Evolutionary conservation across 495 filamentous ascomycete species (phyloP).

Genomic region (Oleoguttula mirabilis): DNA sequence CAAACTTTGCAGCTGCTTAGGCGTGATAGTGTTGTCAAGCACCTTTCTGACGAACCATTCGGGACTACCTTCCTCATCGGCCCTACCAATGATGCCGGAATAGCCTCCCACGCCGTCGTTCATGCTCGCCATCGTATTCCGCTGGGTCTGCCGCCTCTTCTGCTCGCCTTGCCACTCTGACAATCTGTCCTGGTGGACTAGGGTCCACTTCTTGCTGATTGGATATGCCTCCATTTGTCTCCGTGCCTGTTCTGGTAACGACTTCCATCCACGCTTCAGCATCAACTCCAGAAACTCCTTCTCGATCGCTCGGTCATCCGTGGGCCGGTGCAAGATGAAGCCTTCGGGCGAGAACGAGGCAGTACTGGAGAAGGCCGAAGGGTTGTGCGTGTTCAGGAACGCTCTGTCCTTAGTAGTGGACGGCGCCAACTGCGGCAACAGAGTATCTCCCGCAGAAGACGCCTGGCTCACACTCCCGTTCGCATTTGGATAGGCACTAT

Average conservation of each 20-base stretch:
- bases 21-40: slow-evolving; percentile 86
- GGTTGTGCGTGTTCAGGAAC: slow-evolving; percentile 23
- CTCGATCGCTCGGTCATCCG: slow-evolving; percentile 80
- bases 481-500: neutral
- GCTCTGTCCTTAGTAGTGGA: slow-evolving; percentile 16
- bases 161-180: slow-evolving; percentile 90
- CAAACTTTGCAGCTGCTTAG: slow-evolving; percentile 80
- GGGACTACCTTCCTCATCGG: slow-evolving; percentile 87
- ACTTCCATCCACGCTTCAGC: slow-evolving; percentile 95
- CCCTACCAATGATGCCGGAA: slow-evolving; percentile 53
- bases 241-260: slow-evolving; percentile 87
- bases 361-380: slow-evolving; percentile 35
- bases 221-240: slow-evolving; percentile 93
- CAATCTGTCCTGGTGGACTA: slow-evolving; percentile 89
- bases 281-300: slow-evolving; percentile 84
- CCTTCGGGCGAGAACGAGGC: slow-evolving; percentile 42
- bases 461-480: slow-evolving; percentile 8
- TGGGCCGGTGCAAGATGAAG: slow-evolving; percentile 57
- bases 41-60: slow-evolving; percentile 98
- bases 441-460: slow-evolving; percentile 18
- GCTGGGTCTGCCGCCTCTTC: slow-evolving; percentile 64
- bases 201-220: slow-evolving; percentile 88
- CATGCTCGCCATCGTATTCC: slow-evolving; percentile 42
- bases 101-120: slow-evolving; percentile 40
- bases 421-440: neutral